Conservation (phyloP, 306 rosid species). For the Gastrolobium villosum region DNA sequence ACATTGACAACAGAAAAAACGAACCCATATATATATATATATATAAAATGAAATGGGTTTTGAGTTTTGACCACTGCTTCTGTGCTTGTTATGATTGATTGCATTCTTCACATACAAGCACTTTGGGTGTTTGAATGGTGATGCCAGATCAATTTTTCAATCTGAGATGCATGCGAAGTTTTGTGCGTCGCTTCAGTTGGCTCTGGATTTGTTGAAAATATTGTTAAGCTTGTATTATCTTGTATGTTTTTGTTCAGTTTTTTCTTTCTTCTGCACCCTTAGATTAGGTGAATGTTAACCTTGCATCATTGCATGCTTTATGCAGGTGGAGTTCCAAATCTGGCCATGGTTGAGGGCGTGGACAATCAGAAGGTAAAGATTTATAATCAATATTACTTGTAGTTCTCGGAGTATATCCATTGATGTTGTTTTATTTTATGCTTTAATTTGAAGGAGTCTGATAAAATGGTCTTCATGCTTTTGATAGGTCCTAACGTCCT, state of each 20-base stretch:
- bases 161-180: slow-evolving; percentile 18
- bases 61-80: slow-evolving; percentile 15
- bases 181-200: neutral
- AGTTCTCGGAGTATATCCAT: slow-evolving; percentile 23
- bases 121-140: slow-evolving; percentile 23
- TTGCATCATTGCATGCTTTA: slow-evolving; percentile 37
- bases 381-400: slow-evolving; percentile 42
- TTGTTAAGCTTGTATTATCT: slow-evolving; percentile 30
- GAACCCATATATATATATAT: too few species aligned
- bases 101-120: slow-evolving; percentile 2
- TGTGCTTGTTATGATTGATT: neutral
- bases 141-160: slow-evolving; percentile 2
- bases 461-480: neutral
- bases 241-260: slow-evolving; percentile 17
- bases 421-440: slow-evolving; percentile 35
- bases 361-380: slow-evolving; percentile 85
- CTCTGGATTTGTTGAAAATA: slow-evolving; percentile 42
- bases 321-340: slow-evolving; percentile 83
- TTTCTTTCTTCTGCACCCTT: slow-evolving; percentile 32
- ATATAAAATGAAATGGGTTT: neutral
- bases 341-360: slow-evolving; percentile 85
- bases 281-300: slow-evolving; percentile 25
- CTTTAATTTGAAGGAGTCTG: slow-evolving; percentile 37
- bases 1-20: too few species aligned
- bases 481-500: neutral